Conservation (phyloP, 116 monocot species). For the Posidonia oceanica region DNA sequence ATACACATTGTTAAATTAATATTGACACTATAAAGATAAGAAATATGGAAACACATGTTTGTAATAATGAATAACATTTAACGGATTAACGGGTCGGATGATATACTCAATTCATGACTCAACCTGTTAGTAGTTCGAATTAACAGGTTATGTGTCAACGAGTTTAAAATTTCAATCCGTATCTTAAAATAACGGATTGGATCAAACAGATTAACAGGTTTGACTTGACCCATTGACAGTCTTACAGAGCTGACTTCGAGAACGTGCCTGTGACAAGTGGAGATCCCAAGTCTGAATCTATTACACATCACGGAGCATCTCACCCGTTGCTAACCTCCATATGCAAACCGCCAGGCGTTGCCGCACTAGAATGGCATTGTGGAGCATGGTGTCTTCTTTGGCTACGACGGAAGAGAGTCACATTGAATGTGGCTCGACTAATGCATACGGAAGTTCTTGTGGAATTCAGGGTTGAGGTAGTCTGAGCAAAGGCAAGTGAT, state of each 20-base stretch:
- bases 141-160: too few species aligned
- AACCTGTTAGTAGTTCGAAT: too few species aligned
- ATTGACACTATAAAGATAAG: too few species aligned
- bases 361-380: constrained; percentile 64
- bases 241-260: constrained; percentile 91
- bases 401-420: constrained; percentile 51
- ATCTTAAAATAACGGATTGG: too few species aligned
- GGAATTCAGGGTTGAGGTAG: constrained; percentile 1
- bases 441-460: constrained; percentile 3
- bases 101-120: too few species aligned
- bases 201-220: too few species aligned
- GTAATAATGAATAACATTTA: too few species aligned
- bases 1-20: too few species aligned
- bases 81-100: too few species aligned
- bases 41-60: too few species aligned
- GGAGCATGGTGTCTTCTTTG: constrained; percentile 84
- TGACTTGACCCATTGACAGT: too few species aligned
- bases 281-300: constrained; percentile 80
- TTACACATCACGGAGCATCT: constrained; percentile 63
- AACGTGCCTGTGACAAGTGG: constrained; percentile 86
- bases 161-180: too few species aligned
- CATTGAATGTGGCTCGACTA: constrained; percentile 48
- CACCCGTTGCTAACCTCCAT: constrained; percentile 73
- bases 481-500: neutral
- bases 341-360: constrained; percentile 78